A percentile compares a stretch with the other conserved stretches of the same genome.
Evolutionary conservation across 495 filamentous ascomycete species (phyloP).

Genomic region (Aspergillus leporis): DNA sequence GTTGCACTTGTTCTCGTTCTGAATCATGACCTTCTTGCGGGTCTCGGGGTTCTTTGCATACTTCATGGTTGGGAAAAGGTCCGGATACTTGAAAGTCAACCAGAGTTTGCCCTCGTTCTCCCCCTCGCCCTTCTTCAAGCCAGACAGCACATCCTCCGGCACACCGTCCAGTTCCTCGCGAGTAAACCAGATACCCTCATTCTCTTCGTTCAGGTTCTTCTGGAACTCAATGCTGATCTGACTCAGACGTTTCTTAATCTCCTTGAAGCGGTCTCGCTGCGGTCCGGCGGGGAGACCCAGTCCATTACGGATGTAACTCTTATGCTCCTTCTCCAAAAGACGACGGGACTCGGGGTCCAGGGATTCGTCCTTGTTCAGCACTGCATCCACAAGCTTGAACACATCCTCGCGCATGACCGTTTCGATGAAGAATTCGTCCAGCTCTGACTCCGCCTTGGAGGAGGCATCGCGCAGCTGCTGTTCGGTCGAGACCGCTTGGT

Average conservation of each 20-base stretch:
- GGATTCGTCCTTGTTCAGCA: slow-evolving; percentile 55
- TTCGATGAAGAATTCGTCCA: slow-evolving; percentile 69
- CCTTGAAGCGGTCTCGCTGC: slow-evolving; percentile 66
- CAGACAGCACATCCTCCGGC: slow-evolving; percentile 60
- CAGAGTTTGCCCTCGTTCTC: slow-evolving; percentile 66
- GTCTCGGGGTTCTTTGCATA: slow-evolving; percentile 60
- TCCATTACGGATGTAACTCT: slow-evolving; percentile 64
- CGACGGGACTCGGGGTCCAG: slow-evolving; percentile 64
- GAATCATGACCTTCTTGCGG: slow-evolving; percentile 56
- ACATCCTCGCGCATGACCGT: slow-evolving; percentile 68
- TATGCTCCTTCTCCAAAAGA: slow-evolving; percentile 68
- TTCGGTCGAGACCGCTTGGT: slow-evolving; percentile 75
- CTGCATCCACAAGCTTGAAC: slow-evolving; percentile 63
- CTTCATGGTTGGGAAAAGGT: slow-evolving; percentile 65
- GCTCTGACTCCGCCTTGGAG: slow-evolving; percentile 65
- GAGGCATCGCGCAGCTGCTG: slow-evolving; percentile 69
- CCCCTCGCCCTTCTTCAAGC: slow-evolving; percentile 68
- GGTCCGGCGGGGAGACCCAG: slow-evolving; percentile 61
- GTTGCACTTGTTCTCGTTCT: slow-evolving; percentile 81
- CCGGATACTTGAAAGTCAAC: slow-evolving; percentile 71
- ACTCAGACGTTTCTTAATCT: slow-evolving; percentile 70
- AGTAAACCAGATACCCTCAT: slow-evolving; percentile 66
- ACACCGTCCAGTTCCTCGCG: slow-evolving; percentile 62
- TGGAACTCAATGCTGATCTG: slow-evolving; percentile 66
- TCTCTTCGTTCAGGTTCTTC: slow-evolving; percentile 70